Evolutionary conservation across 805 yeast genomes (phyloP).

Genomic region (Brettanomyces bruxellensis): DNA sequence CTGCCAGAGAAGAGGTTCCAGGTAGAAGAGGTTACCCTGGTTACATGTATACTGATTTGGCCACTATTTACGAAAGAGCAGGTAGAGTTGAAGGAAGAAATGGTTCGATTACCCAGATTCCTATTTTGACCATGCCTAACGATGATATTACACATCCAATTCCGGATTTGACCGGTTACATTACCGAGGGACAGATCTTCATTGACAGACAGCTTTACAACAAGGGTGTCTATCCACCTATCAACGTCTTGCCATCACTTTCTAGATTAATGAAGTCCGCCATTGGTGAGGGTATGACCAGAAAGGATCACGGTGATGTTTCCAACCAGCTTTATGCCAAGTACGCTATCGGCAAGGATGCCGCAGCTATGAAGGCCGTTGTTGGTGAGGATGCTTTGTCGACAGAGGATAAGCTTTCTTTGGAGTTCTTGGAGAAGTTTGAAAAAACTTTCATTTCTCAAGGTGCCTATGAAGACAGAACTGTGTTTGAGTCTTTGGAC

Average conservation of each 20-base stretch:
- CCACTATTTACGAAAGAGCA: constrained; percentile 98
- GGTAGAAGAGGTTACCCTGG: constrained; percentile 99
- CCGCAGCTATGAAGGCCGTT: constrained; percentile 99
- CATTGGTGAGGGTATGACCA: constrained; percentile 99
- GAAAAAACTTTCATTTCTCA: constrained; percentile 93
- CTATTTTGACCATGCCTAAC: constrained; percentile 98
- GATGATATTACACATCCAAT: constrained; percentile 99
- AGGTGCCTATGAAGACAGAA: constrained; percentile 95
- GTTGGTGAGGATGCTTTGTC: constrained; percentile 99
- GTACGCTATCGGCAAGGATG: constrained; percentile 99
- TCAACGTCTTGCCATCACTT: constrained; percentile 93
- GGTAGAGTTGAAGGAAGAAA: constrained; percentile 99
- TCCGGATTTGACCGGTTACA: constrained; percentile 99
- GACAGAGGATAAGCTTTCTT: constrained; percentile 92
- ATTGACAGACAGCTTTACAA: constrained; percentile 94
- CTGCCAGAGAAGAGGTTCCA: constrained; percentile 99
- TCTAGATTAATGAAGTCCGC: constrained; percentile 99
- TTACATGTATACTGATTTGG: constrained; percentile 99
- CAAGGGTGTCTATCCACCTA: constrained; percentile 98
- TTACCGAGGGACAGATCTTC: constrained; percentile 98
- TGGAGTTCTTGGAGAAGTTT: constrained; percentile 95
- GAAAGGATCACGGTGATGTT: constrained; percentile 99
- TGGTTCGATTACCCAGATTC: constrained; percentile 98
- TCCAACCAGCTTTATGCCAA: constrained; percentile 98
- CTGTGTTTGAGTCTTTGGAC: constrained; percentile 89